Evolutionary conservation across 768 basidiomycete genomes (phyloP).

Genomic region (Boletus pseudopeckii): DNA sequence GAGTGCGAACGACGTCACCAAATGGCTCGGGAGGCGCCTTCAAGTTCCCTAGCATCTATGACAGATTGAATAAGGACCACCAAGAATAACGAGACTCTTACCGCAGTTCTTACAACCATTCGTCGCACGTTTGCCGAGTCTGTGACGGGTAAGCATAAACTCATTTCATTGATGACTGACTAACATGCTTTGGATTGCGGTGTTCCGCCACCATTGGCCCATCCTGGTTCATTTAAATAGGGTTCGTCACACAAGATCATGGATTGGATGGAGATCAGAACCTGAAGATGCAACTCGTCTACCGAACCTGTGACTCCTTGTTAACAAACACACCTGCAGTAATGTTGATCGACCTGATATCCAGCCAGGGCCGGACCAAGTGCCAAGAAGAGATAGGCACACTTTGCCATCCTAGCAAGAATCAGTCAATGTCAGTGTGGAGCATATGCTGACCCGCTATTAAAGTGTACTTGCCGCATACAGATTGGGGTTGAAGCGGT

Average conservation of each 20-base stretch:
- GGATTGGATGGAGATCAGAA: conserved; percentile 91
- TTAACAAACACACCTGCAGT: conserved; percentile 56
- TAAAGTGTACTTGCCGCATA: conserved; percentile 62
- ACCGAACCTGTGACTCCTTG: neutral
- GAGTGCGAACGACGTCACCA: conserved; percentile 81
- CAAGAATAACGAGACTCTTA: conserved; percentile 32
- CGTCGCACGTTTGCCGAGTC: conserved; percentile 90
- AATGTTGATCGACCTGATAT: conserved; percentile 85
- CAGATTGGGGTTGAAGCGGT: conserved; percentile 90
- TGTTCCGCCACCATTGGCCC: conserved; percentile 71
- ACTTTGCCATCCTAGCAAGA: conserved; percentile 86
- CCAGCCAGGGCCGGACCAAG: conserved; percentile 95
- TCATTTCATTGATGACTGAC: conserved; percentile 18
- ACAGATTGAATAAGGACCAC: conserved; percentile 10
- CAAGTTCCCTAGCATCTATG: conserved; percentile 80
- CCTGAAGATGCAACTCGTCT: conserved; percentile 32
- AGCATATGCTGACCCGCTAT: neutral
- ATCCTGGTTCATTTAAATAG: conserved; percentile 90
- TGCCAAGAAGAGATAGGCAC: conserved; percentile 86
- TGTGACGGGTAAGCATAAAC: conserved; percentile 30
- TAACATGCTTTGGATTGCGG: conserved; percentile 75
- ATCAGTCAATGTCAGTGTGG: neutral
- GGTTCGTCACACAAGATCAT: conserved; percentile 95
- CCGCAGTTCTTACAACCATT: conserved; percentile 89
- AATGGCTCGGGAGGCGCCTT: conserved; percentile 84